phyloP scores from a whole-genome alignment of 2,329 filamentous ascomycete species.

The Colletotrichum truncatum region DNA sequence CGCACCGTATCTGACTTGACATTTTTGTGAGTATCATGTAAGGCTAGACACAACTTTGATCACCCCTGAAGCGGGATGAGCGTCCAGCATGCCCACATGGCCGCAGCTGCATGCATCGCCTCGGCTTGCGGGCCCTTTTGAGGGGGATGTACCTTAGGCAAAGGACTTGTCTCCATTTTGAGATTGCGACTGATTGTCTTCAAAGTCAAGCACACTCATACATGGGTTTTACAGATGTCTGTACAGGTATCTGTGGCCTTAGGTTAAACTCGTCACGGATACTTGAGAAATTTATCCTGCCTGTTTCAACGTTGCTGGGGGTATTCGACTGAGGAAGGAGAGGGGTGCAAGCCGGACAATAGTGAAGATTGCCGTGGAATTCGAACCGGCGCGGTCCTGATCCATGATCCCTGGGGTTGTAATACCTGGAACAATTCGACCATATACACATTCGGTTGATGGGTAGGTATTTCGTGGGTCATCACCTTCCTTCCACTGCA shows the following conservation, averaged over 20 bases:
- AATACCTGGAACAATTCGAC: not conserved
- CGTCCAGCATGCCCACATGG: constrained; percentile 6
- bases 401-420: not conserved
- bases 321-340: too few species aligned
- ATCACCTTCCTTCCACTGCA: not conserved
- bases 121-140: constrained; percentile 6
- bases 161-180: not conserved
- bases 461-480: not conserved
- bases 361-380: not conserved
- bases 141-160: not conserved
- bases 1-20: constrained; percentile 2
- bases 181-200: not conserved
- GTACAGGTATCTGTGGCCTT: too few species aligned
- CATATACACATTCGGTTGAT: not conserved
- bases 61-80: constrained; percentile 3
- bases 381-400: not conserved
- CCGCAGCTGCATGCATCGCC: constrained; percentile 19
- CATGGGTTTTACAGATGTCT: too few species aligned
- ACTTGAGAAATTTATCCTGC: too few species aligned
- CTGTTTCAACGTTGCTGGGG: too few species aligned
- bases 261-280: too few species aligned
- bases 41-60: constrained; percentile 13
- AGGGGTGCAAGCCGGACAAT: not conserved
- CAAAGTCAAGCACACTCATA: too few species aligned
- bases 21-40: not conserved